A percentile compares a stretch with the other conserved stretches of the same genome.
phyloP scores from a whole-genome alignment of 1,139 yeast genomes.

The Pichia sp. region DNA sequence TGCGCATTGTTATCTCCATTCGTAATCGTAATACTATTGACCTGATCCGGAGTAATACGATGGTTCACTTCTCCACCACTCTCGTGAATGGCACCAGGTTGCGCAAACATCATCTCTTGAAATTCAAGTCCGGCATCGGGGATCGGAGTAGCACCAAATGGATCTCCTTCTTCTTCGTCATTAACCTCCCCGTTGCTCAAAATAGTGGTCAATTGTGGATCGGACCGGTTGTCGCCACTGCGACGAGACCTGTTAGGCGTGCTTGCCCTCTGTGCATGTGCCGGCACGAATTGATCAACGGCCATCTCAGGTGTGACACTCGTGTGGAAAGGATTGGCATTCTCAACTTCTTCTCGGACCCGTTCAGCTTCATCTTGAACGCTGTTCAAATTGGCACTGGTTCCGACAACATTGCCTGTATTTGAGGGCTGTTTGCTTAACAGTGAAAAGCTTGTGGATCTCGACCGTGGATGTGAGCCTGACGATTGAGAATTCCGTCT shows the following conservation, averaged over 20 bases:
- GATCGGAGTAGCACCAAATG: no score
- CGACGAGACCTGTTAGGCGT: background rate
- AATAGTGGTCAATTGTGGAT: conserved; percentile 2
- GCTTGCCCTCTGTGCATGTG: background rate
- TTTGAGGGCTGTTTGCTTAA: no score
- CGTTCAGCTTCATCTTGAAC: background rate
- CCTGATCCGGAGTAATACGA: background rate
- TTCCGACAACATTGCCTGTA: no score
- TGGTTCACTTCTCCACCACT: no score
- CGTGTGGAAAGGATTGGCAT: conserved; percentile 4
- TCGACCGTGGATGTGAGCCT: background rate
- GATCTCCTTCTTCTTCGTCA: background rate
- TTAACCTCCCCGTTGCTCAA: background rate
- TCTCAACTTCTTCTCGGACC: conserved; percentile 1
- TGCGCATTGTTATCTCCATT: conserved; percentile 19
- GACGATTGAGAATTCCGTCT: conserved; percentile 12
- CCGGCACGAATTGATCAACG: background rate
- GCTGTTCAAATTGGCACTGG: background rate
- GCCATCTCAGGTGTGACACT: background rate
- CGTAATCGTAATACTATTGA: conserved; percentile 6
- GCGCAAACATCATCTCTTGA: no score
- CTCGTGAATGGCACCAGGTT: no score
- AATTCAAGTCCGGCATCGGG: no score
- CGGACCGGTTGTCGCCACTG: background rate
- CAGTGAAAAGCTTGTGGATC: no score